Conservation (phyloP, 106 monocot genomes). For the Posidonia australis region DNA sequence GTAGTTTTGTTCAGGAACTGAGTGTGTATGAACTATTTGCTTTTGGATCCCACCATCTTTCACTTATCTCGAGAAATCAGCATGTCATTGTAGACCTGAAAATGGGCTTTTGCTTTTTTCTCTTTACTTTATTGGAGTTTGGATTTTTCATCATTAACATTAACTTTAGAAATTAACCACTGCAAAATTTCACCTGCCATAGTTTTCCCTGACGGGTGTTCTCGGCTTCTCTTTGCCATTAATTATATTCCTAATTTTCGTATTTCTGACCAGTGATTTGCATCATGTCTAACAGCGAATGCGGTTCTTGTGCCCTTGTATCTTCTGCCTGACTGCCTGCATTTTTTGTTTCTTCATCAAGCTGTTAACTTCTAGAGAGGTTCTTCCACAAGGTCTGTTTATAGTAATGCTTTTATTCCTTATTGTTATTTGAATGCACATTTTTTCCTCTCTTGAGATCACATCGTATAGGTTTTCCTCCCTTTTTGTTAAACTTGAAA, state of each 20-base stretch:
- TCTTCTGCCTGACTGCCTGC: no score
- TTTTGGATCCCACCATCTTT: constrained; percentile 1
- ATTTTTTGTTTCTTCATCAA: no score
- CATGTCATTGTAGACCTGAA: constrained; percentile 7
- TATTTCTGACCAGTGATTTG: background rate
- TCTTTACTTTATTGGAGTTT: constrained; percentile 3
- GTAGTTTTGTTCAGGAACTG: no score
- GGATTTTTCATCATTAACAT: constrained; percentile 1
- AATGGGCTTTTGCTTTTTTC: constrained; percentile 4
- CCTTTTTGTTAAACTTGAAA: no score
- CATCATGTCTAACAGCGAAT: background rate
- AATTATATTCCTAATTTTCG: background rate
- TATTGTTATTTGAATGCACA: no score
- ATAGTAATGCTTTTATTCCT: no score
- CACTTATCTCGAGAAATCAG: constrained; percentile 1
- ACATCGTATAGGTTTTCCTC: no score
- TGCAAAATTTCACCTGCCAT: background rate
- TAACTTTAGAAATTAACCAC: background rate
- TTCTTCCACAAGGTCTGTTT: no score
- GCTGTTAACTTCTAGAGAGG: no score
- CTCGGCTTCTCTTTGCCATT: background rate
- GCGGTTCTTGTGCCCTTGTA: no score
- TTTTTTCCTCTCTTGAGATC: no score
- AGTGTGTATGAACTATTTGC: no score
- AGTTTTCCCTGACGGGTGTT: background rate